These are phyloP conservation scores for Zymoseptoria tritici DNA, from an alignment of 2,329 filamentous ascomycete species.

Conservation along the genomic window DNA sequence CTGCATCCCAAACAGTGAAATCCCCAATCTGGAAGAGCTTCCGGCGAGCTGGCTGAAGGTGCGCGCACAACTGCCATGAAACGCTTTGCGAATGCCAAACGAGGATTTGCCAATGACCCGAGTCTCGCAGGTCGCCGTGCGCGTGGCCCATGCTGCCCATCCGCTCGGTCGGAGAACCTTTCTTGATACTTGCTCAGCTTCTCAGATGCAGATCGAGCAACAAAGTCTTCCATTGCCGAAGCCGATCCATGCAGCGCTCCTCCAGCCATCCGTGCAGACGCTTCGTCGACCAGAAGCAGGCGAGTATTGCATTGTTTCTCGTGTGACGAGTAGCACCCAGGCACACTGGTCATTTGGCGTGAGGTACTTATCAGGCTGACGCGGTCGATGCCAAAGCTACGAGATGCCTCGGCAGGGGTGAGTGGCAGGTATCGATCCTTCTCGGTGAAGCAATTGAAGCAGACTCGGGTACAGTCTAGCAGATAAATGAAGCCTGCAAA, in stretches of 20 bases:
- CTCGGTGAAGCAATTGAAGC: slow-evolving; percentile 33
- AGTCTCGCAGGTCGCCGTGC: background rate
- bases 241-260: slow-evolving; percentile 12
- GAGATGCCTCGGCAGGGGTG: background rate
- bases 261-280: slow-evolving; percentile 9
- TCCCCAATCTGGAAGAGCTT: background rate
- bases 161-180: background rate
- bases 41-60: background rate
- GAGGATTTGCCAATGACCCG: background rate
- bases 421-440: slow-evolving; percentile 28
- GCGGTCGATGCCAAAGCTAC: slow-evolving; percentile 9
- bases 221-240: slow-evolving; percentile 7
- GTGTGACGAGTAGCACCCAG: slow-evolving; percentile 16
- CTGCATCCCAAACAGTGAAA: background rate
- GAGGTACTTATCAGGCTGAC: slow-evolving; percentile 2
- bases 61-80: slow-evolving; percentile 16
- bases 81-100: slow-evolving; percentile 3
- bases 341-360: slow-evolving; percentile 10
- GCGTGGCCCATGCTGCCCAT: too few species aligned
- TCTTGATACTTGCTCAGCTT: background rate
- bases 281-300: slow-evolving; percentile 2
- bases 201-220: background rate
- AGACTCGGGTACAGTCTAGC: slow-evolving; percentile 34
- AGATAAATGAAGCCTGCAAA: slow-evolving; percentile 37
- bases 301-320: background rate